phyloP scores from a whole-genome alignment of 495 filamentous ascomycete genomes.

The Penicillium waksmanii region DNA sequence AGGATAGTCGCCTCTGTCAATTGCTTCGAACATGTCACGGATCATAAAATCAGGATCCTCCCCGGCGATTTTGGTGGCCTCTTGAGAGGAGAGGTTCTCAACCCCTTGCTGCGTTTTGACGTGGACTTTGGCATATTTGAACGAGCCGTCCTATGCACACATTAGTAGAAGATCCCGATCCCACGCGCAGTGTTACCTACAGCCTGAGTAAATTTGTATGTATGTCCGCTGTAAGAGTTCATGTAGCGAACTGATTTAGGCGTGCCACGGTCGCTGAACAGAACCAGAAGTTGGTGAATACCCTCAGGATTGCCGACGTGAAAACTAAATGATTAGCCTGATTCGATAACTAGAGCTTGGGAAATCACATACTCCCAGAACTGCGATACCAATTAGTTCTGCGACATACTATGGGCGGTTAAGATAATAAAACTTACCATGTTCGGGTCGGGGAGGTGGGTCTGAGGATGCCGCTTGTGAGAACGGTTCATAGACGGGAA shows the following conservation, averaged over 20 bases:
- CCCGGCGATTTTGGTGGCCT: slow-evolving; percentile 57
- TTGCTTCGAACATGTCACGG: slow-evolving; percentile 40
- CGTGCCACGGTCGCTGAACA: slow-evolving; percentile 69
- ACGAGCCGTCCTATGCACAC: slow-evolving; percentile 6
- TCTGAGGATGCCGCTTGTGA: slow-evolving; percentile 54
- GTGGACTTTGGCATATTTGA: not conserved
- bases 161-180: too few relatives aligned
- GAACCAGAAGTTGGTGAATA: slow-evolving; percentile 63
- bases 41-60: slow-evolving; percentile 47
- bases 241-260: slow-evolving; percentile 62
- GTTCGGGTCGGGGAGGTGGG: slow-evolving; percentile 52
- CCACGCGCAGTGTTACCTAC: too few relatives aligned
- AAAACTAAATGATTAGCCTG: slow-evolving; percentile 36
- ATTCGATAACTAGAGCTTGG: too few relatives aligned
- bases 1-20: slow-evolving; percentile 42
- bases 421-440: slow-evolving; percentile 37
- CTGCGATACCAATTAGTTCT: too few relatives aligned
- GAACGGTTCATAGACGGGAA: slow-evolving; percentile 57
- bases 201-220: slow-evolving; percentile 64
- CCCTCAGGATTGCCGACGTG: slow-evolving; percentile 65
- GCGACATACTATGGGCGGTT: too few relatives aligned
- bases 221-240: slow-evolving; percentile 68
- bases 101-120: slow-evolving; percentile 66
- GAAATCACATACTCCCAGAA: too few relatives aligned
- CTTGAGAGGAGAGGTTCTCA: slow-evolving; percentile 58